These are phyloP conservation scores for Flaveria brownii DNA, from an alignment of 129 eudicot genomes.

Conservation along the genomic window DNA sequence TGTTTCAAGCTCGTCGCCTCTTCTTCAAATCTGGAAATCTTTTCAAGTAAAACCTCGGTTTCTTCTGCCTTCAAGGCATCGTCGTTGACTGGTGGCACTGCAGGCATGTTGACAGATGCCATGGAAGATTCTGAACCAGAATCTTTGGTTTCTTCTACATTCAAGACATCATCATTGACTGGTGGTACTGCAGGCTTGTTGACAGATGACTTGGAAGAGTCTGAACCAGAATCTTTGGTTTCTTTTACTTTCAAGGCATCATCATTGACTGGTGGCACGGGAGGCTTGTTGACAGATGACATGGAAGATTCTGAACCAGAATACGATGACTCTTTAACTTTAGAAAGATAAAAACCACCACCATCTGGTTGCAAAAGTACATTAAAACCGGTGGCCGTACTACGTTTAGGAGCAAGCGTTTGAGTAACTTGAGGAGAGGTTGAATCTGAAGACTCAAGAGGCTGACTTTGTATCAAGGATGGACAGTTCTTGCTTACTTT, in stretches of 20 bases:
- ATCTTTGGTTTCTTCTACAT: background rate
- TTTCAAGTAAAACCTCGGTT: slow-evolving; percentile 32
- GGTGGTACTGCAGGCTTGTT: background rate
- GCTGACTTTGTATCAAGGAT: background rate
- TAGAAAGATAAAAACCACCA: slow-evolving; percentile 45
- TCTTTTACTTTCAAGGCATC: background rate
- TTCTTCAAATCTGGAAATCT: slow-evolving; percentile 42
- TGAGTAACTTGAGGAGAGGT: background rate
- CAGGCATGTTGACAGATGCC: background rate
- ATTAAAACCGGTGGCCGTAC: slow-evolving; percentile 38
- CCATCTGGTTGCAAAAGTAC: slow-evolving; percentile 38
- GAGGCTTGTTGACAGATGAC: background rate
- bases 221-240: slow-evolving; percentile 43
- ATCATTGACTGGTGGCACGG: background rate
- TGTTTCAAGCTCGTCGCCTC: slow-evolving; percentile 39
- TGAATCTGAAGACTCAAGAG: background rate
- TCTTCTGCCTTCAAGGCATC: background rate
- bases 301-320: slow-evolving; percentile 39
- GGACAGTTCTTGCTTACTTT: background rate
- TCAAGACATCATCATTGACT: background rate
- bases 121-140: background rate
- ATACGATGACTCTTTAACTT: slow-evolving; percentile 52
- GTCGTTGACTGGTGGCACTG: background rate
- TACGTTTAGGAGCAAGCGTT: slow-evolving; percentile 2
- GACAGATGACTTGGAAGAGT: background rate